Evolutionary conservation across 2,329 filamentous ascomycete species (phyloP).

Genomic region (Elsinoe fawcettii): DNA sequence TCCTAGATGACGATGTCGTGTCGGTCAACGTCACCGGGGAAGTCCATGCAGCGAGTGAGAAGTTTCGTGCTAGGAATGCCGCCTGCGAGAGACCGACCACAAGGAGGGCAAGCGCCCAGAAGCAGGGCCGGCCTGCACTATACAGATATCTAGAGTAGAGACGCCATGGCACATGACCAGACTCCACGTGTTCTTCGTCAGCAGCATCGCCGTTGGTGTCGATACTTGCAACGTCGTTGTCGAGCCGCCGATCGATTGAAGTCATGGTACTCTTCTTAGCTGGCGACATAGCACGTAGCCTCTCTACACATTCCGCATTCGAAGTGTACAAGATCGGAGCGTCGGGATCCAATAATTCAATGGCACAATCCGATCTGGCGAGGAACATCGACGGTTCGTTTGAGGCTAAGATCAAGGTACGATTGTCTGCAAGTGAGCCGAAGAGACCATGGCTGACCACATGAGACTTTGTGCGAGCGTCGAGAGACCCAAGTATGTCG

Average conservation of each 20-base stretch:
- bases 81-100: neutral
- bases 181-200: neutral
- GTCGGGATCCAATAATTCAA: neutral
- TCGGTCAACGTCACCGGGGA: neutral
- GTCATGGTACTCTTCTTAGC: neutral
- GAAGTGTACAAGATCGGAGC: neutral
- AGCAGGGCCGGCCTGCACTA: neutral
- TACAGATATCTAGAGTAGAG: neutral
- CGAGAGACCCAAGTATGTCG: neutral
- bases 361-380: neutral
- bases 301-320: neutral
- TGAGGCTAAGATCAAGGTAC: neutral
- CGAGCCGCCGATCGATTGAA: neutral
- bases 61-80: neutral
- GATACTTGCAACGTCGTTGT: too few species aligned
- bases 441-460: neutral
- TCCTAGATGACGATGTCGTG: neutral
- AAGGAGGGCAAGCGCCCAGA: neutral
- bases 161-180: neutral
- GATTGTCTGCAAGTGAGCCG: neutral
- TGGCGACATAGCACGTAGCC: neutral
- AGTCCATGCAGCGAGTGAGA: constrained; percentile 1
- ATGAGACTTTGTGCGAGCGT: neutral
- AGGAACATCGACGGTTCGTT: neutral
- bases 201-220: neutral